Conservation (phyloP, 2,329 filamentous ascomycete genomes). For the Fusarium dimerum region DNA sequence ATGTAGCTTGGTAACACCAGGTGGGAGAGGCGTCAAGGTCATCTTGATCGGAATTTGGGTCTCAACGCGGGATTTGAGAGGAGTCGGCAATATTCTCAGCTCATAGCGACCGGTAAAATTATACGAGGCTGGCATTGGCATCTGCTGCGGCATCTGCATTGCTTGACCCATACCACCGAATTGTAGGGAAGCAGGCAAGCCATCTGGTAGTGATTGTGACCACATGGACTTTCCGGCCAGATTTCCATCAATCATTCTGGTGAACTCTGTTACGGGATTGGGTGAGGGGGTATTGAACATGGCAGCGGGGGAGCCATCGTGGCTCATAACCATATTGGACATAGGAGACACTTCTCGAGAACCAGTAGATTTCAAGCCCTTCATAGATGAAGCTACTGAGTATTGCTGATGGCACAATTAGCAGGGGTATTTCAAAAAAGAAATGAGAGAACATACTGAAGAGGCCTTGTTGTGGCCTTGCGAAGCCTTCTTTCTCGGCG, state of each 20-base stretch:
- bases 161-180: conserved; percentile 31
- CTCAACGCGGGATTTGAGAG: conserved; percentile 87
- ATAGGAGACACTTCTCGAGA: conserved; percentile 59
- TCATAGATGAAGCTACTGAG: conserved; percentile 52
- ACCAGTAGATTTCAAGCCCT: conserved; percentile 45
- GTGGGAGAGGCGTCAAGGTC: conserved; percentile 73
- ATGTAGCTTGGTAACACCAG: conserved; percentile 76
- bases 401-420: conserved; percentile 48
- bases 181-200: conserved; percentile 25
- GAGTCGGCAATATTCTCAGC: conserved; percentile 66
- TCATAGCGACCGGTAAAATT: conserved; percentile 39
- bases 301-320: conserved; percentile 52
- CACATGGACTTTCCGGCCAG: conserved; percentile 35
- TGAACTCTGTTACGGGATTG: conserved; percentile 41
- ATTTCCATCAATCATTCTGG: conserved; percentile 30
- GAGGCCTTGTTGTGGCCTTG: conserved; percentile 30
- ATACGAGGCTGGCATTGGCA: conserved; percentile 30
- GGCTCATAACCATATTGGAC: conserved; percentile 52
- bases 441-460: conserved; percentile 39
- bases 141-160: conserved; percentile 34
- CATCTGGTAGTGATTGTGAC: conserved; percentile 31
- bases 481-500: conserved; percentile 25
- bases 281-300: conserved; percentile 52
- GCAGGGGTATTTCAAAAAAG: background rate
- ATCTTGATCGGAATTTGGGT: conserved; percentile 92